Conservation (phyloP, 495 filamentous ascomycete species). For the Penicillium atrosanguineum region DNA sequence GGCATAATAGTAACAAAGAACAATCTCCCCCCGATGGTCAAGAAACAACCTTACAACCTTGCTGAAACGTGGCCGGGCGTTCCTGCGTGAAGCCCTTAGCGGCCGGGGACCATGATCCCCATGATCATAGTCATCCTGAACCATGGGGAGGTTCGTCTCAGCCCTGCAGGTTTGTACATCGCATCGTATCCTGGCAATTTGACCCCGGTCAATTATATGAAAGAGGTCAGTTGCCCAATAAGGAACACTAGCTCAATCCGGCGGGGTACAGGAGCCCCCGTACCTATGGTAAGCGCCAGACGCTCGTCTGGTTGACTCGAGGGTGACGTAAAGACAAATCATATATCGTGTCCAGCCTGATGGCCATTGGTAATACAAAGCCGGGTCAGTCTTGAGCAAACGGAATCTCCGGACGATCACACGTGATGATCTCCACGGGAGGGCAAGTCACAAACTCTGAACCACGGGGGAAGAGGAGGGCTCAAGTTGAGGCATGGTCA, state of each 20-base stretch:
- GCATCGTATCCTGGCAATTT: neutral
- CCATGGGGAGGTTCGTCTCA: neutral
- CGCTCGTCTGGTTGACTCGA: neutral
- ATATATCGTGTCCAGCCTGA: neutral
- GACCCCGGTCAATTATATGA: neutral
- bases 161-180: neutral
- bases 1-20: neutral
- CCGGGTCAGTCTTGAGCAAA: no score
- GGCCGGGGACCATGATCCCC: neutral
- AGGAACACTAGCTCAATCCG: neutral
- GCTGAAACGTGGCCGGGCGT: slow-evolving; percentile 17
- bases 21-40: neutral
- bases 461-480: neutral
- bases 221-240: neutral
- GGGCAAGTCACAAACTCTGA: neutral
- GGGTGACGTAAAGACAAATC: neutral
- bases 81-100: slow-evolving; percentile 25
- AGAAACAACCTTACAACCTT: neutral
- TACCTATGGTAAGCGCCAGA: neutral
- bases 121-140: neutral
- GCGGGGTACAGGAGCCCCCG: neutral
- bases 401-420: neutral
- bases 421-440: neutral
- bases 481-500: neutral
- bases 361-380: no score